These are phyloP conservation scores for Neonectria ditissima DNA, from an alignment of 2,329 filamentous ascomycete genomes.

Conservation along the genomic window DNA sequence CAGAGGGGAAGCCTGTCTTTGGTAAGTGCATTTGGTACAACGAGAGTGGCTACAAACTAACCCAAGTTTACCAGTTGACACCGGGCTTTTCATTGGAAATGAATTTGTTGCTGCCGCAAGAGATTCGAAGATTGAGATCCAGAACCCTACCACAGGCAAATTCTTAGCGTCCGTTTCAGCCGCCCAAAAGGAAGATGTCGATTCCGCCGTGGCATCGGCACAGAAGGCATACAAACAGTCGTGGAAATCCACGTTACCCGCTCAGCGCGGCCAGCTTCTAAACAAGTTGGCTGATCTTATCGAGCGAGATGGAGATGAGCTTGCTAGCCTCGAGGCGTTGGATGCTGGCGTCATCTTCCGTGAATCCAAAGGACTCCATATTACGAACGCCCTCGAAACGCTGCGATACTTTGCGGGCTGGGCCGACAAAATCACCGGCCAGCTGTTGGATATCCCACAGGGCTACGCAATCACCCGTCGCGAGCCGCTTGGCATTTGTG, in stretches of 20 bases:
- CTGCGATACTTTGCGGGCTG: conserved; percentile 22
- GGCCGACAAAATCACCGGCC: conserved; percentile 25
- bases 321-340: conserved; percentile 67
- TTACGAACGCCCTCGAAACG: conserved; percentile 33
- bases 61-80: background rate
- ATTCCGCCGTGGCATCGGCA: conserved; percentile 10
- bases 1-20: background rate
- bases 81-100: conserved; percentile 19
- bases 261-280: conserved; percentile 57
- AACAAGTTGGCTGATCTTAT: conserved; percentile 73
- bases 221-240: conserved; percentile 5
- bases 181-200: conserved; percentile 10
- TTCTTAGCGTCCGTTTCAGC: conserved; percentile 7
- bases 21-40: background rate
- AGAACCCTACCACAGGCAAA: conserved; percentile 16
- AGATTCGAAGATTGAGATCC: background rate
- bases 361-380: conserved; percentile 28
- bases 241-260: background rate
- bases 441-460: conserved; percentile 11
- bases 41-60: background rate
- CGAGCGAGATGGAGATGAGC: conserved; percentile 62
- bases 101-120: conserved; percentile 5
- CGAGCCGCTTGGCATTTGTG: conserved; percentile 79
- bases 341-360: conserved; percentile 64
- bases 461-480: conserved; percentile 47